Evolutionary conservation across 1,139 yeast genomes (phyloP).

Genomic region (Lodderomyces parapsilosis): DNA sequence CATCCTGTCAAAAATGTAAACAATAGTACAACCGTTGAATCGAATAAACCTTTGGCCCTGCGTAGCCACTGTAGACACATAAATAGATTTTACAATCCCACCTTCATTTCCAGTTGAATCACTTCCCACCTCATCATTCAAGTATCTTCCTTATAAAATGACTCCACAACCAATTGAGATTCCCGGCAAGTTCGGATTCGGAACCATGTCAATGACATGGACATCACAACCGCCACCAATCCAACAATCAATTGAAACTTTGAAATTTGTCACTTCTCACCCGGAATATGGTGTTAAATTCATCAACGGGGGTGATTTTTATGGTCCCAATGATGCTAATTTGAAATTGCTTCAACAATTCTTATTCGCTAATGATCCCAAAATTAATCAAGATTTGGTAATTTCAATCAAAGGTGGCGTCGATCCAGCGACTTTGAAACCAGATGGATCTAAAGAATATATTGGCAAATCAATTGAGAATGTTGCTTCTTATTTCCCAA

Average conservation of each 20-base stretch:
- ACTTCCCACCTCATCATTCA: too few relatives aligned
- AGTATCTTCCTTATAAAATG: too few relatives aligned
- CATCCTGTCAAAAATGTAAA: background rate
- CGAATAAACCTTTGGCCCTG: too few relatives aligned
- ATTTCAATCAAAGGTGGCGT: conserved; percentile 70
- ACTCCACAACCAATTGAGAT: conserved; percentile 18
- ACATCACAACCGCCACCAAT: conserved; percentile 42
- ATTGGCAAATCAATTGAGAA: conserved; percentile 52
- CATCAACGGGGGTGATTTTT: conserved; percentile 78
- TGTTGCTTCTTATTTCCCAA: conserved; percentile 46
- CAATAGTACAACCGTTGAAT: background rate
- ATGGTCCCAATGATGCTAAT: conserved; percentile 52
- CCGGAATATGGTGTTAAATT: conserved; percentile 50
- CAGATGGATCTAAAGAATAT: conserved; percentile 50
- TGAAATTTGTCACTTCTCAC: conserved; percentile 43
- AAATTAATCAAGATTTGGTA: conserved; percentile 45
- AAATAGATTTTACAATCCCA: too few relatives aligned
- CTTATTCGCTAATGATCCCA: conserved; percentile 52
- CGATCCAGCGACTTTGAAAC: conserved; percentile 30
- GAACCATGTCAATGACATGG: conserved; percentile 67
- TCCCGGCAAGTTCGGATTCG: conserved; percentile 48
- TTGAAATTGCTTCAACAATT: conserved; percentile 53
- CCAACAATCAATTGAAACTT: conserved; percentile 45
- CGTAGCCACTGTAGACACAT: too few relatives aligned
- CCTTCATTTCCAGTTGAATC: too few relatives aligned